phyloP scores from a whole-genome alignment of 192 early-diverging fungal species.

The Backusella parvicylindrica region DNA sequence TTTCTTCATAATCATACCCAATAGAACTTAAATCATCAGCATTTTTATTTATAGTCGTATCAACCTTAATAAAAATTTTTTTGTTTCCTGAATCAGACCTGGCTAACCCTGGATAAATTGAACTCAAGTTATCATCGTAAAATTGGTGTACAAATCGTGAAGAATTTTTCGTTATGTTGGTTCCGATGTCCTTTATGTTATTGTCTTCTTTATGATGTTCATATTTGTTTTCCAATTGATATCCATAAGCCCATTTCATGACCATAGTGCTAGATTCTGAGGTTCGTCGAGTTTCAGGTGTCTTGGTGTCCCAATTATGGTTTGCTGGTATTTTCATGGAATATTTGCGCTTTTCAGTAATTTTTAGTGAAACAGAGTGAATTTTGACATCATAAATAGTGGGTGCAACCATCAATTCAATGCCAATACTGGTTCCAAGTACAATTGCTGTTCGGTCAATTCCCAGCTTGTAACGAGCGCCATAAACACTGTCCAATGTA shows the following conservation, averaged over 20 bases:
- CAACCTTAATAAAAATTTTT: neutral
- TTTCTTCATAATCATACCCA: neutral
- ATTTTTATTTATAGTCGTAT: neutral
- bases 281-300: neutral
- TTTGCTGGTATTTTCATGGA: slow-evolving; percentile 9
- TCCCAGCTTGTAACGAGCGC: slow-evolving; percentile 5
- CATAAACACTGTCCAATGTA: neutral
- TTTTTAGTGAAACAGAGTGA: neutral
- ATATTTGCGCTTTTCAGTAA: slow-evolving; percentile 12
- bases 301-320: neutral
- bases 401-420: slow-evolving; percentile 16
- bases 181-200: neutral
- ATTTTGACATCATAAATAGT: neutral
- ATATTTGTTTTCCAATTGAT: neutral
- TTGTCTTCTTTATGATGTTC: neutral
- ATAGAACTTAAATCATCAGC: neutral
- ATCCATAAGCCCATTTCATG: slow-evolving; percentile 27
- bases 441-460: slow-evolving; percentile 25
- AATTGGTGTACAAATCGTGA: neutral
- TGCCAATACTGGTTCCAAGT: slow-evolving; percentile 20
- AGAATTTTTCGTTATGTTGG: neutral
- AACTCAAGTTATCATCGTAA: neutral
- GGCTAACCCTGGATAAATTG: neutral
- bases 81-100: neutral
- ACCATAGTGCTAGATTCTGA: slow-evolving; percentile 3